Evolutionary conservation across 331 rosid species (phyloP).

Genomic region (Pyrus hybrid): DNA sequence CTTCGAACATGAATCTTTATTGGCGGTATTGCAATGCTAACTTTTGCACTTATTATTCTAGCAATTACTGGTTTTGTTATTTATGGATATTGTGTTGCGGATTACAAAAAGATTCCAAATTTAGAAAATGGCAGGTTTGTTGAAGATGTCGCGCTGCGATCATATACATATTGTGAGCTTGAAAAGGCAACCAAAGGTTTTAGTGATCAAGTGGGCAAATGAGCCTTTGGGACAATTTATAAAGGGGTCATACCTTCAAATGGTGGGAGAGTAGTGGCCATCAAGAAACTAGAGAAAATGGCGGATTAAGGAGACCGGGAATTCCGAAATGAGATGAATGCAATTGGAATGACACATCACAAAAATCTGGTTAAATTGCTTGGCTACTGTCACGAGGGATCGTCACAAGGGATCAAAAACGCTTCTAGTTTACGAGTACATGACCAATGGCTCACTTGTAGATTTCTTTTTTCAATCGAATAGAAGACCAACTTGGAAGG

Average conservation of each 20-base stretch:
- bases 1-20: background rate
- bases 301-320: constrained; percentile 43
- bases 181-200: constrained; percentile 16
- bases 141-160: background rate
- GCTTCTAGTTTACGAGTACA: constrained; percentile 54
- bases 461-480: constrained; percentile 21
- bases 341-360: constrained; percentile 43
- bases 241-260: constrained; percentile 6
- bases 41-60: background rate
- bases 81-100: background rate
- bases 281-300: constrained; percentile 23
- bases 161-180: constrained; percentile 2
- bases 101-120: background rate
- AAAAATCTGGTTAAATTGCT: constrained; percentile 36
- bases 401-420: constrained; percentile 28
- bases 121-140: background rate
- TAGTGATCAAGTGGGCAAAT: background rate
- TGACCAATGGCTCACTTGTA: constrained; percentile 45
- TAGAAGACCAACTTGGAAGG: constrained; percentile 33
- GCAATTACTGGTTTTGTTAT: background rate
- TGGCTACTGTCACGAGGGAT: constrained; percentile 39
- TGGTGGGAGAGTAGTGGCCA: constrained; percentile 1
- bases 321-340: constrained; percentile 36
- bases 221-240: constrained; percentile 18
- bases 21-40: background rate